A percentile compares a stretch with the other conserved stretches of the same genome.
phyloP scores from a whole-genome alignment of 352 stramenopile species.

The Paralagenidium karlingii region DNA sequence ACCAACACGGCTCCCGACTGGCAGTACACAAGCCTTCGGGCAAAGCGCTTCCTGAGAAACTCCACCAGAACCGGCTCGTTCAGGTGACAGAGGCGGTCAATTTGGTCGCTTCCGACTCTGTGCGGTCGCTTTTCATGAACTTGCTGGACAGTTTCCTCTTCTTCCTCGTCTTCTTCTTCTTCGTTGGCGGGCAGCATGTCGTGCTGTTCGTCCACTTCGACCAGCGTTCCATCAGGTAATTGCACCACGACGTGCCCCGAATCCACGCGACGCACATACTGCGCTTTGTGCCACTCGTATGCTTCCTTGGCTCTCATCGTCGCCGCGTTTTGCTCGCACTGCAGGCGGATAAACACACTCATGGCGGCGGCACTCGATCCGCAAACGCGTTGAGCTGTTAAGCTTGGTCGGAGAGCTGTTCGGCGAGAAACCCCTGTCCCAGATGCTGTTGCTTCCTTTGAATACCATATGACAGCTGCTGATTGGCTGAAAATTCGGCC shows the following conservation, averaged over 20 bases:
- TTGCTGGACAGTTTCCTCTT: slow-evolving; percentile 22
- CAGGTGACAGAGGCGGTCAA: slow-evolving; percentile 62
- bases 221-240: slow-evolving; percentile 17
- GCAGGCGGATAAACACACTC: too few species aligned
- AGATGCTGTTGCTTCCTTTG: too few species aligned
- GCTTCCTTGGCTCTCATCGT: too few species aligned
- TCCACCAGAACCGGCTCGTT: slow-evolving; percentile 73
- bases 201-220: slow-evolving; percentile 28
- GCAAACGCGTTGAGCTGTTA: too few species aligned
- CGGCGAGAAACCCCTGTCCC: too few species aligned
- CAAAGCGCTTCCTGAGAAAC: slow-evolving; percentile 61
- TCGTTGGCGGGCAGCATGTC: slow-evolving; percentile 43
- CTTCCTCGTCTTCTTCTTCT: slow-evolving; percentile 7
- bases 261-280: slow-evolving; percentile 22
- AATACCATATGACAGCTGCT: too few species aligned
- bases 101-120: too few species aligned
- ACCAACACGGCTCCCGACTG: slow-evolving; percentile 9
- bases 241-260: slow-evolving; percentile 22
- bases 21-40: slow-evolving; percentile 15
- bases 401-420: too few species aligned
- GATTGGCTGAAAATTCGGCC: too few species aligned
- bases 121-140: too few species aligned
- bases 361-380: too few species aligned
- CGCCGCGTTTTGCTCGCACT: too few species aligned
- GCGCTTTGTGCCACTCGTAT: slow-evolving; percentile 37